phyloP scores from a whole-genome alignment of 345 rosid species.

The Dovyalis caffra region DNA sequence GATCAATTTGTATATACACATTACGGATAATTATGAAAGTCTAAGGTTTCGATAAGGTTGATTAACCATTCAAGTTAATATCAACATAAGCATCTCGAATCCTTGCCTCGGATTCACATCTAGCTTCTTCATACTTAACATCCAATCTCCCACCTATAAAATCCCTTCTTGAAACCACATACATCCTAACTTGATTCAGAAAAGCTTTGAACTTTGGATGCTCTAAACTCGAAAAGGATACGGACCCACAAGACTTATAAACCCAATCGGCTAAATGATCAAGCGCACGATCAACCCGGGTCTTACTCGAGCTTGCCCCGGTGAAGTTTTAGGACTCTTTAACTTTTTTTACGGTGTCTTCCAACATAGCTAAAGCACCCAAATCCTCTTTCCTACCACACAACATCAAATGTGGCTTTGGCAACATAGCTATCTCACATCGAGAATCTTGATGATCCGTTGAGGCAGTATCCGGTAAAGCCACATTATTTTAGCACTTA shows the following conservation, averaged over 20 bases:
- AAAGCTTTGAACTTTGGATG: too few species aligned
- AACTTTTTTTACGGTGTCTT: slow-evolving; percentile 94
- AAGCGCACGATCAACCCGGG: slow-evolving; percentile 73
- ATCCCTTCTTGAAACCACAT: too few species aligned
- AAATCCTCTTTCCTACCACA: slow-evolving; percentile 97
- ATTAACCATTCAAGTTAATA: too few species aligned
- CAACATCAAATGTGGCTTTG: slow-evolving; percentile 75
- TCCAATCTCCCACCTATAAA: slow-evolving; percentile 65
- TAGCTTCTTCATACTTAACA: slow-evolving; percentile 71
- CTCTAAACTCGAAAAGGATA: too few species aligned
- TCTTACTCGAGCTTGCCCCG: slow-evolving; percentile 67
- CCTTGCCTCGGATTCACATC: slow-evolving; percentile 72
- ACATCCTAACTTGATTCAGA: too few species aligned
- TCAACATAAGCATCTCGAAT: slow-evolving; percentile 88
- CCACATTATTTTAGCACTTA: too few species aligned
- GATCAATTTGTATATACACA: too few species aligned
- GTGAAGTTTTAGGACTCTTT: slow-evolving; percentile 77
- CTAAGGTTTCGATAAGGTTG: too few species aligned
- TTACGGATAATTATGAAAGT: too few species aligned
- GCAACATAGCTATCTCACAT: slow-evolving; percentile 43
- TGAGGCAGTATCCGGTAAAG: too few species aligned
- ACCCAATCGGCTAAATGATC: slow-evolving; percentile 91
- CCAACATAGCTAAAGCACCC: slow-evolving; percentile 87
- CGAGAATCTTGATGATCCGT: slow-evolving; percentile 67
- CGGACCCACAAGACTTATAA: slow-evolving; percentile 87